A percentile compares a stretch with the other conserved stretches of the same genome.
Evolutionary conservation across 441 rosid genomes (phyloP).

Genomic region (Dalechampia spathulata): DNA sequence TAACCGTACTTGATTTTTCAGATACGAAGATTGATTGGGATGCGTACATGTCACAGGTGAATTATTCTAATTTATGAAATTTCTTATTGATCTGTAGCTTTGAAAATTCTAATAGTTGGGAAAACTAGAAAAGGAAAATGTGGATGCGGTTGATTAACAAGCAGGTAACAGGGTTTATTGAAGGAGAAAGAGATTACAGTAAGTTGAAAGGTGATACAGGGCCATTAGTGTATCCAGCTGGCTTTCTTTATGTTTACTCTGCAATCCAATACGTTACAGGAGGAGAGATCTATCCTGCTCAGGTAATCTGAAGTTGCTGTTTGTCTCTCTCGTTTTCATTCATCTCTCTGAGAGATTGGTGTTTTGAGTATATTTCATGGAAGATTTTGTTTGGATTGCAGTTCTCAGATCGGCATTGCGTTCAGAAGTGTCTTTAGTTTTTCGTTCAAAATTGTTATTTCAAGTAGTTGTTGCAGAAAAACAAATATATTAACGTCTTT

Average conservation of each 20-base stretch:
- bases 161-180: conserved; percentile 81
- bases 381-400: neutral
- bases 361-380: neutral
- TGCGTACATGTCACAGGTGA: conserved; percentile 92
- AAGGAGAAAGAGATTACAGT: conserved; percentile 81
- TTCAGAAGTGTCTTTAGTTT: no score
- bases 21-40: conserved; percentile 99
- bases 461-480: no score
- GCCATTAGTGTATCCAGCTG: conserved; percentile 92
- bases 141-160: conserved; percentile 9
- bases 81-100: no score
- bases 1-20: conserved; percentile 32
- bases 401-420: no score
- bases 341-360: neutral
- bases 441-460: no score
- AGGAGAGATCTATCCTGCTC: conserved; percentile 68
- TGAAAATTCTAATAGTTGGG: conserved; percentile 1
- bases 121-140: neutral
- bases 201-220: conserved; percentile 92
- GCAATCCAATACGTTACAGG: conserved; percentile 64
- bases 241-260: conserved; percentile 90
- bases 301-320: conserved; percentile 31
- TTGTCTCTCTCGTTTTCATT: no score
- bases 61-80: no score
- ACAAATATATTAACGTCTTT: no score